These are phyloP conservation scores for Cicer bijugum DNA, from an alignment of 306 rosid species.

Conservation along the genomic window DNA sequence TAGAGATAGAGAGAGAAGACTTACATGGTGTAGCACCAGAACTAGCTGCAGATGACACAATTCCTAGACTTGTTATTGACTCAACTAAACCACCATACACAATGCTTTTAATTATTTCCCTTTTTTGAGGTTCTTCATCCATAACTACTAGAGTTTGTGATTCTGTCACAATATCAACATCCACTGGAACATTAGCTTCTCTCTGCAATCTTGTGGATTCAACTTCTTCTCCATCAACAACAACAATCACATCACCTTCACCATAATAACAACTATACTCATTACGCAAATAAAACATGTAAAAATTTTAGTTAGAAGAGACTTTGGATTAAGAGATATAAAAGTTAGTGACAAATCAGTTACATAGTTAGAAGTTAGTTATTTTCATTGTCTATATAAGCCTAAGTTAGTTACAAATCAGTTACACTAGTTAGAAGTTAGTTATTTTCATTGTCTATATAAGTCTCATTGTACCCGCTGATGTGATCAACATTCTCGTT, in stretches of 20 bases:
- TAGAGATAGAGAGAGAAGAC: not conserved
- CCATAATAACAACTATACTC: conserved; percentile 16
- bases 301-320: not conserved
- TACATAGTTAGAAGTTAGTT: too few relatives aligned
- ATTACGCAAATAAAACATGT: conserved; percentile 14
- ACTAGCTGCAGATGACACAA: conserved; percentile 82
- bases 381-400: too few relatives aligned
- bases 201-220: conserved; percentile 25
- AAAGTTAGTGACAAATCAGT: too few relatives aligned
- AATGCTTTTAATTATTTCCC: conserved; percentile 69
- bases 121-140: conserved; percentile 41
- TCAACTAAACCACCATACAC: conserved; percentile 80
- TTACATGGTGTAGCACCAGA: conserved; percentile 69
- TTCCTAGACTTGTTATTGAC: conserved; percentile 76
- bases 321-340: not conserved
- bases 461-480: too few relatives aligned
- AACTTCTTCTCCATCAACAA: conserved; percentile 28
- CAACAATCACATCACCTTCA: conserved; percentile 46
- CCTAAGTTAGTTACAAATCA: too few relatives aligned
- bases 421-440: too few relatives aligned
- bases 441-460: too few relatives aligned
- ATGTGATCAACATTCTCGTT: too few relatives aligned
- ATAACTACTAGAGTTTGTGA: not conserved
- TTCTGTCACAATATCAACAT: conserved; percentile 32
- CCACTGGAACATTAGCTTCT: conserved; percentile 30